A percentile compares a stretch with the other conserved stretches of the same genome.
Evolutionary conservation across 768 basidiomycete species (phyloP).

Genomic region (Calocera viscosa): DNA sequence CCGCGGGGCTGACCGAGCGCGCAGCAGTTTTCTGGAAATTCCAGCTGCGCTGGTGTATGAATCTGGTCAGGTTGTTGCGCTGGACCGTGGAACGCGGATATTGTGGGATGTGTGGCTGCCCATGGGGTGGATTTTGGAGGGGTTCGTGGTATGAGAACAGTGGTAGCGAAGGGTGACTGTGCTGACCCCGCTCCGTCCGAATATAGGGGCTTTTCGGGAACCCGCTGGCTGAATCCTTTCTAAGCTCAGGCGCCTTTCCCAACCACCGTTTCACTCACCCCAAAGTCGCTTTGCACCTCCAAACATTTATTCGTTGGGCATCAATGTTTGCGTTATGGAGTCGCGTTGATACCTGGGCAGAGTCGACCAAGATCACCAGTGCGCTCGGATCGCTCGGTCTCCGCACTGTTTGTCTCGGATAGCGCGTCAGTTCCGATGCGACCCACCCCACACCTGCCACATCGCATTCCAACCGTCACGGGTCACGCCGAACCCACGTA

Average conservation of each 20-base stretch:
- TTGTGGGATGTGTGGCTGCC: not conserved
- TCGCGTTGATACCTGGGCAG: not conserved
- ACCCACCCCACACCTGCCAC: not conserved
- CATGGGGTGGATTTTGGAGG: not conserved
- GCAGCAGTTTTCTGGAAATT: too few species aligned
- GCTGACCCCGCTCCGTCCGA: not conserved
- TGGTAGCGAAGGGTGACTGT: not conserved
- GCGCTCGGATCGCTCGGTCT: not conserved
- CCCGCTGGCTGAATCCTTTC: too few species aligned
- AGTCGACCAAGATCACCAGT: not conserved
- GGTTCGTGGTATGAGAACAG: not conserved
- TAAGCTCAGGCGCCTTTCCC: too few species aligned
- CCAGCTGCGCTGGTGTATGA: too few species aligned
- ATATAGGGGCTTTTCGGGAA: not conserved
- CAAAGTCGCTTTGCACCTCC: not conserved
- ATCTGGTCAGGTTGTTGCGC: too few species aligned
- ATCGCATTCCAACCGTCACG: conserved; percentile 8
- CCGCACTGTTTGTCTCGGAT: conserved; percentile 1
- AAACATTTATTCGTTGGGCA: not conserved
- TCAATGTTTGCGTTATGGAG: not conserved
- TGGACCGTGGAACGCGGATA: too few species aligned
- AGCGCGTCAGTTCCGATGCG: not conserved
- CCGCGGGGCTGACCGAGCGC: too few species aligned
- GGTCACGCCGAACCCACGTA: not conserved
- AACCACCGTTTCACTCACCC: too few species aligned